Base-by-base conservation (phyloP, 768 basidiomycete genomes). In the Porphyrellus cyaneotinctus region DNA sequence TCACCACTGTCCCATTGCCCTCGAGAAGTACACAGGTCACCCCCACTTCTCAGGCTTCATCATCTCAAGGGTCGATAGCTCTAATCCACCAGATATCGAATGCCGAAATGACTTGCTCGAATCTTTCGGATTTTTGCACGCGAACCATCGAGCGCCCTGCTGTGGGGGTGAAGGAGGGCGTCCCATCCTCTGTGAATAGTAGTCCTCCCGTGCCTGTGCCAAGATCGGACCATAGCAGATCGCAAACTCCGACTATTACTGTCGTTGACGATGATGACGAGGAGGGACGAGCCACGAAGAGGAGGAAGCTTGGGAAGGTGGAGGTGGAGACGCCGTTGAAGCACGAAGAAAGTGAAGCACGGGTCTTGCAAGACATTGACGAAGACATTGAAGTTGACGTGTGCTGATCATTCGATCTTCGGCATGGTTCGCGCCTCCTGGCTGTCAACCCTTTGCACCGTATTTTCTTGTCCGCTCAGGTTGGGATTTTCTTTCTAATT, bases 221-320 rank as follows among this genome's bases (percentile, higher is more conserved):
- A 58, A 64, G 71, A 58, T 52, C 22, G 36, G 58, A 33, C 48
- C 36, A 32, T 15, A 43, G 24, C 44, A 65, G 62, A 35, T 72
- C 58, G 52, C 75, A 17, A 74, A 75, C 17, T 77, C 80, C 84
- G n/a, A 78, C 83, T 31, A 72, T 87, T 37, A 70, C 83, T 41
- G 73, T 84, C 30, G 85, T 71, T 33, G 73, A 87, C n/a, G 84
- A 85, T 49, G 78, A 78, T 23, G 56, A 59, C 31, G 76, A 79
- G 35, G 76, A 81, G 41, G 77, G 74, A 32, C 82, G 84, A 39
- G 75, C 70, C 26, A 64, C 71, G 47, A 88, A 87, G 70, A 79
- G 78, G 57, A 76, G 85, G 61, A 66, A 67, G 49, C 56, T 76
- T 35, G 67, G 58, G 23, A 58, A 49, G 28, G 39, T 52, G 20